Evolutionary conservation across 2,329 filamentous ascomycete species (phyloP), one percentile per base, ranked within the genome.

Genomic region (Diaporthe sp.): DNA sequence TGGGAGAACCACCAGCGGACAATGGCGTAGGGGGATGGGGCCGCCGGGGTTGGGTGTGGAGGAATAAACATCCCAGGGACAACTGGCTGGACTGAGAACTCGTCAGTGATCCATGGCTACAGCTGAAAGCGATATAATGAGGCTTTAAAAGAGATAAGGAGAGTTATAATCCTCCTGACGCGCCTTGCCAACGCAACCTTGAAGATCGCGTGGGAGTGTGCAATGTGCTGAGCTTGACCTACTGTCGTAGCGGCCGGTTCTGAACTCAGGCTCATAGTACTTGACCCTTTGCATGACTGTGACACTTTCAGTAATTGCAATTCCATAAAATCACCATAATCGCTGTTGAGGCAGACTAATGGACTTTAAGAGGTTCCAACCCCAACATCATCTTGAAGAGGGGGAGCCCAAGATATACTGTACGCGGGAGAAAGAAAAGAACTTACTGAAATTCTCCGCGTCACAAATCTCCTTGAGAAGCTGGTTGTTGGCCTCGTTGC

Each of bases 1-100:
- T 73, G 58, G 5, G 58, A 61, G n/a, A 55, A 65, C 49, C 42
- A 55, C 71, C 71, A 73, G 28, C 71, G 71, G 25, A 73, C 31
- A 8, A 73, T 10, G 25, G 58, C 44, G 34, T 6, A 46, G 28
- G 17, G 13, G 5, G 71, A 73, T n/a, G 71, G 71, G 4, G 46
- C 58, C 12, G 59, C 58, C 39, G 71, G 71, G 19, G 39, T 22
- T 1, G 31, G 49, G 22, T 73, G 58, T 53, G 57, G 70, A 13
- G 58, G 46, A 8, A 67, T 5, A 22, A 73, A 44, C 34, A 73
- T 53, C 8, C 34, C 58, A 31, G 46, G 58, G 34, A 73, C 34
- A 8, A 55, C 61, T 19, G 71, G 57, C 2, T 65, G n/a, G n/a
- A 73, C 46, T 73, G 42, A 7, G 37, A 34, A 34, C 12, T 39